Percentiles rank a stretch among this genome's conserved stretches.
Conservation (phyloP, 78 protist species). For the Bigelowiella natans region DNA sequence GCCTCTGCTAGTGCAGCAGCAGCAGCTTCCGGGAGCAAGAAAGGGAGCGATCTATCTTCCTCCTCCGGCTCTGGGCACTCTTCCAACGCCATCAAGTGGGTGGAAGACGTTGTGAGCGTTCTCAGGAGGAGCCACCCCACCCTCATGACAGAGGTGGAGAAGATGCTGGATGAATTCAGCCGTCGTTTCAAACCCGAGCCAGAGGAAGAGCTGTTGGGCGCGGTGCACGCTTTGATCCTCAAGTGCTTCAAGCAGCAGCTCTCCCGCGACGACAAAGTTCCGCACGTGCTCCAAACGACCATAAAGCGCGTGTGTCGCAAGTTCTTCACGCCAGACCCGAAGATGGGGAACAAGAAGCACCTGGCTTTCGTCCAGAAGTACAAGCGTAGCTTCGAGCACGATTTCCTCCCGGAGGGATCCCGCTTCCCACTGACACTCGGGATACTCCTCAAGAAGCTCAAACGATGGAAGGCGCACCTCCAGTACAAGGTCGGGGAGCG, state of each 20-base stretch:
- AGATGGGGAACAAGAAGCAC: neutral
- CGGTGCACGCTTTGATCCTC: slow-evolving; percentile 3
- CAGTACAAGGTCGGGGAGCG: neutral
- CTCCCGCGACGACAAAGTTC: neutral
- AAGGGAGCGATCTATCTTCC: too few relatives aligned
- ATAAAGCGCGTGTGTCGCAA: neutral
- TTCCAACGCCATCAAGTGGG: neutral
- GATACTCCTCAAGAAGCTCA: neutral
- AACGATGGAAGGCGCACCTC: neutral
- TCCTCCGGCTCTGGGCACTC: neutral
- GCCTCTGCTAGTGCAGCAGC: neutral
- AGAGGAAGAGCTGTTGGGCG: neutral
- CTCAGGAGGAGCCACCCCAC: neutral
- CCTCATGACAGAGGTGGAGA: neutral
- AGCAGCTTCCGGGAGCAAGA: neutral
- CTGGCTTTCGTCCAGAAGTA: slow-evolving; percentile 7
- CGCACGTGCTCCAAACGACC: neutral
- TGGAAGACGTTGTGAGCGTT: slow-evolving; percentile 5
- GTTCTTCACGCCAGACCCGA: slow-evolving; percentile 9
- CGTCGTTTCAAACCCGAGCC: slow-evolving; percentile 9
- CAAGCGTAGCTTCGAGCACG: neutral
- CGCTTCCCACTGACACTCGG: neutral
- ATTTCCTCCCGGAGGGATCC: neutral
- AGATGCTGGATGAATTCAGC: slow-evolving; percentile 3
- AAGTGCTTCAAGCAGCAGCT: slow-evolving; percentile 7